Base-by-base conservation (phyloP, 2,329 filamentous ascomycete genomes). In the Cladosporium sphaerospermum region DNA sequence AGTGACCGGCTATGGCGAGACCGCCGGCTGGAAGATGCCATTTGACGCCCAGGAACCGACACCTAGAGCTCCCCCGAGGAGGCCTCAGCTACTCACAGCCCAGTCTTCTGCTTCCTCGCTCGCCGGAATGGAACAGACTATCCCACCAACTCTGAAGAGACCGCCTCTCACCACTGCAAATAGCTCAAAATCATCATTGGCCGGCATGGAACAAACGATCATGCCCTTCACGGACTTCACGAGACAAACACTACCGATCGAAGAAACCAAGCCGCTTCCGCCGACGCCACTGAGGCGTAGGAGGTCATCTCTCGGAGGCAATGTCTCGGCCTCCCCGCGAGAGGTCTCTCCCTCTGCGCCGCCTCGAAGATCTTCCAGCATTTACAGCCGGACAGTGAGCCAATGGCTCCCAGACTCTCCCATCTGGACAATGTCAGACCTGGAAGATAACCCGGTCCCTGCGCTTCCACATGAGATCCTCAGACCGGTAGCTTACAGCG, bases 201-300 rank as follows among this genome's bases (percentile, higher is more conserved):
- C 45, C 19, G 60, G 61, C 10, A 57, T 65, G 45, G 61, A 68
- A 45, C 58, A 60, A 31, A 36, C 59, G 3, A 54, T 64, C 10
- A 62, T 62, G 9, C 62, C 66, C n/a, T 69, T 69, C 46, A 59
- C 65, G 49, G 58, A 54, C 16, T 69, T 69, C 53, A 41, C 68
- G 4, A 61, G 59, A 41, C 59, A 59, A 9, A 68, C 45, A 18
- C 65, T 64, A 16, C 58, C 64, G 8, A 37, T 58, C 1, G 56
- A 64, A 18, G 55, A 59, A 8, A 43, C 61, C 3, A 69, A 68
- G 52, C 63, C 67, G 11, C 59, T 69, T 3, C 67, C 66, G 8
- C 64, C 66, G 5, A 57, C 59, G 14, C 65, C 66, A 36, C 45
- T 57, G 10, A 23, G 36, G 5, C 31, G 54, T 8, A 45, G 46